Conservation (phyloP, 768 basidiomycete species). For the Leccinellum rugosiceps region DNA sequence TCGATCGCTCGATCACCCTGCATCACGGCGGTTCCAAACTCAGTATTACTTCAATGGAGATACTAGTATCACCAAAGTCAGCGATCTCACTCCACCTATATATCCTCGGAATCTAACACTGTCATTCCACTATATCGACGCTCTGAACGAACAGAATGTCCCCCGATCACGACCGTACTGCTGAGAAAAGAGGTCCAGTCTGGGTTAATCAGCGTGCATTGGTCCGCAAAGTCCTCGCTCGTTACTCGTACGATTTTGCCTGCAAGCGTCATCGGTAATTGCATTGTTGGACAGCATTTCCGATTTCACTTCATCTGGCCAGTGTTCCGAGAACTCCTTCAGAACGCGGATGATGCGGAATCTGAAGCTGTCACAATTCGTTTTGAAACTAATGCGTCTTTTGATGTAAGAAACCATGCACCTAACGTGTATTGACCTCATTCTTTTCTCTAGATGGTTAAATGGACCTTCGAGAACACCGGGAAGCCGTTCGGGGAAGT, state of each 20-base stretch:
- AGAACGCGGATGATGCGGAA: conserved; percentile 27
- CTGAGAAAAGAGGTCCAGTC: conserved; percentile 56
- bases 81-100: too few species aligned
- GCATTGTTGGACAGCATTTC: conserved; percentile 30
- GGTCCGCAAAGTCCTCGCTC: conserved; percentile 91
- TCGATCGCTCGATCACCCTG: too few species aligned
- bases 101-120: too few species aligned
- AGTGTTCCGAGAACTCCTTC: conserved; percentile 43
- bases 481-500: conserved; percentile 77
- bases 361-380: conserved; percentile 70
- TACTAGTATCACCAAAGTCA: too few species aligned
- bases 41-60: too few species aligned
- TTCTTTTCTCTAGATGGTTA: conserved; percentile 21
- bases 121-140: too few species aligned
- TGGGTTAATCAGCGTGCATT: conserved; percentile 90
- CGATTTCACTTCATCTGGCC: conserved; percentile 38
- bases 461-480: conserved; percentile 29
- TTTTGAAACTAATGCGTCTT: conserved; percentile 55
- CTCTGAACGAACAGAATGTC: too few species aligned
- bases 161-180: conserved; percentile 22
- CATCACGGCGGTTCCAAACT: too few species aligned
- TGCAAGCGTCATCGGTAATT: conserved; percentile 29
- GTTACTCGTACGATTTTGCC: conserved; percentile 93
- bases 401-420: conserved; percentile 23
- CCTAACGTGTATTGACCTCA: background rate